A percentile compares a stretch with the other conserved stretches of the same genome.
Evolutionary conservation across 2,329 filamentous ascomycete species (phyloP).

Genomic region (Cercospora berteroae): DNA sequence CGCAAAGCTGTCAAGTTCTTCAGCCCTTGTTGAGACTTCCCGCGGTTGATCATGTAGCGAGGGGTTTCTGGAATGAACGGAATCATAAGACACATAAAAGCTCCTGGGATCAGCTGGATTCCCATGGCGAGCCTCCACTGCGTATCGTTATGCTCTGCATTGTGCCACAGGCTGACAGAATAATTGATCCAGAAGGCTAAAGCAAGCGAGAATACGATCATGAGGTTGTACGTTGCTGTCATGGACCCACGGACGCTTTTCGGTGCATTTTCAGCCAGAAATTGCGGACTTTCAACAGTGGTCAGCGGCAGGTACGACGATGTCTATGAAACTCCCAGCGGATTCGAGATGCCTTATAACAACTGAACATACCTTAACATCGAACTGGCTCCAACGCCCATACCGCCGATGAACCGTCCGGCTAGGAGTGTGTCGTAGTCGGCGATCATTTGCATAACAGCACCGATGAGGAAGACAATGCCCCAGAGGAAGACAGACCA

Average conservation of each 20-base stretch:
- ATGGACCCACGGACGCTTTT: slow-evolving; percentile 25
- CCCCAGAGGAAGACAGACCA: slow-evolving; percentile 26
- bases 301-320: background rate
- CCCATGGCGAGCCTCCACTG: slow-evolving; percentile 24
- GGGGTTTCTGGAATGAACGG: slow-evolving; percentile 23
- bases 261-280: slow-evolving; percentile 22
- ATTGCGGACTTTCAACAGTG: slow-evolving; percentile 15
- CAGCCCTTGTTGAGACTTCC: slow-evolving; percentile 20
- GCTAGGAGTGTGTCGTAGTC: slow-evolving; percentile 22
- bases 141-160: slow-evolving; percentile 5
- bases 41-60: slow-evolving; percentile 20
- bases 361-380: slow-evolving; percentile 10
- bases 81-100: slow-evolving; percentile 25
- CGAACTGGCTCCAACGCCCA: slow-evolving; percentile 23
- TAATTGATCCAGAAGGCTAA: slow-evolving; percentile 24
- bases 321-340: no score
- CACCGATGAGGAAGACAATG: slow-evolving; percentile 21
- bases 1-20: slow-evolving; percentile 23
- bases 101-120: slow-evolving; percentile 24
- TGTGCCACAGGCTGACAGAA: slow-evolving; percentile 20
- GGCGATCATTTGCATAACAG: slow-evolving; percentile 23
- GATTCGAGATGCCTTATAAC: background rate
- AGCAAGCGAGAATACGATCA: slow-evolving; percentile 21
- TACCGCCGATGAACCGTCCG: slow-evolving; percentile 22
- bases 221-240: slow-evolving; percentile 24